These are phyloP conservation scores for Wickerhamomyces pijperi DNA, from an alignment of 805 yeast genomes.

Conservation along the genomic window DNA sequence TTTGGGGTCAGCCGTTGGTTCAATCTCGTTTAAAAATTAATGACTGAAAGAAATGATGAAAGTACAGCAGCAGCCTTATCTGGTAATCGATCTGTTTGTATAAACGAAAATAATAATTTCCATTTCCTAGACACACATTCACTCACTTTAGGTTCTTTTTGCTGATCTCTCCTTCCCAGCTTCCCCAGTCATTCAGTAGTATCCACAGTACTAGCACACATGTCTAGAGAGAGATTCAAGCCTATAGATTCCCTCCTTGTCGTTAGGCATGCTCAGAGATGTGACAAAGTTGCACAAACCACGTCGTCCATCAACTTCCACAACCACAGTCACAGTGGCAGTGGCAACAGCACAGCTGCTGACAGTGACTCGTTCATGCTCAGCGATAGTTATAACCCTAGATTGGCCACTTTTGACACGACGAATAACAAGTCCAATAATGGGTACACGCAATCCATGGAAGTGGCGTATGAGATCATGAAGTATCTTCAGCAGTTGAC, in stretches of 20 bases:
- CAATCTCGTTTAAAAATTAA: not conserved
- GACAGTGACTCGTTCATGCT: conserved; percentile 4
- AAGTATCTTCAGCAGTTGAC: conserved; percentile 8
- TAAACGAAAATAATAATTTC: too few species aligned
- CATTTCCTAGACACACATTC: too few species aligned
- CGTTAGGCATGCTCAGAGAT: conserved; percentile 18
- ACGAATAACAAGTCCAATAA: conserved; percentile 19
- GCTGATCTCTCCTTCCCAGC: too few species aligned
- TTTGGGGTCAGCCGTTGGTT: too few species aligned
- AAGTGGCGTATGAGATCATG: conserved; percentile 14
- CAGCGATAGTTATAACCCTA: conserved; percentile 16
- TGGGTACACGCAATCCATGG: conserved; percentile 17
- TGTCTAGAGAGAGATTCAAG: not conserved
- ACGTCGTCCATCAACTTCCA: conserved; percentile 16
- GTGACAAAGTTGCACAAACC: conserved; percentile 18
- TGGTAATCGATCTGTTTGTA: too few species aligned
- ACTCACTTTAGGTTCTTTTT: too few species aligned
- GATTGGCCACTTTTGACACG: conserved; percentile 16
- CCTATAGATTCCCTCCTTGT: conserved; percentile 15
- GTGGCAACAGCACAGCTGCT: not conserved
- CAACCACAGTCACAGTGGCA: not conserved
- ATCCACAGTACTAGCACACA: too few species aligned
- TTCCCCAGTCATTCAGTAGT: too few species aligned
- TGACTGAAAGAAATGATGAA: too few species aligned
- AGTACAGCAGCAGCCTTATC: too few species aligned